Conservation (phyloP, 306 rosid genomes). For the Rubus idaeus region DNA sequence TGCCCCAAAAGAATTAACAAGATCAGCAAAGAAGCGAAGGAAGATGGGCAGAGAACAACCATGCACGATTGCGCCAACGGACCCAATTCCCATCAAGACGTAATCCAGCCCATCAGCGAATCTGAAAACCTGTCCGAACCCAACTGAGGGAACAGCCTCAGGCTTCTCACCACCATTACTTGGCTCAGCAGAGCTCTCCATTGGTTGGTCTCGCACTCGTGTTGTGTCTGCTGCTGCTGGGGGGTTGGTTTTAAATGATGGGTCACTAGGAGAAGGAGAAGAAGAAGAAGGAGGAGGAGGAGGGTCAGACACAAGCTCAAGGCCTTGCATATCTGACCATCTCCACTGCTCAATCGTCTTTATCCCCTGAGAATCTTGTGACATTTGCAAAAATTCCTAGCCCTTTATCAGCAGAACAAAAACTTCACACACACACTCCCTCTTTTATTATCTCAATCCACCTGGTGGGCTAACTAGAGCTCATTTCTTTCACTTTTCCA, state of each 20-base stretch:
- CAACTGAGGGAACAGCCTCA: slow-evolving; percentile 52
- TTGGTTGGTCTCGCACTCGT: slow-evolving; percentile 18
- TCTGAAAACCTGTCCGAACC: slow-evolving; percentile 73
- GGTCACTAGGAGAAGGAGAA: slow-evolving; percentile 12
- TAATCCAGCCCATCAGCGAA: slow-evolving; percentile 93
- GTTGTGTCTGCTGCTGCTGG: slow-evolving; percentile 5
- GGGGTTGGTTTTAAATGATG: slow-evolving; percentile 41
- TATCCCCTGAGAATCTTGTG: slow-evolving; percentile 85
- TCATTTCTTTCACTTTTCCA: slow-evolving; percentile 30
- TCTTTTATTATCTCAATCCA: slow-evolving; percentile 36
- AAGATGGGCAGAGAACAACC: slow-evolving; percentile 93
- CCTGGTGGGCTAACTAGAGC: slow-evolving; percentile 42
- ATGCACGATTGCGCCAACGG: slow-evolving; percentile 83
- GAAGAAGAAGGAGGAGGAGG: slow-evolving; percentile 20
- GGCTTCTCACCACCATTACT: slow-evolving; percentile 46
- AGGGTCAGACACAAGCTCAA: slow-evolving; percentile 60
- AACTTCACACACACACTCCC: slow-evolving; percentile 11
- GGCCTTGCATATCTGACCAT: slow-evolving; percentile 99
- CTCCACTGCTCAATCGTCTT: slow-evolving; percentile 86
- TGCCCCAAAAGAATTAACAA: slow-evolving; percentile 91
- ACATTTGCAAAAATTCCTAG: slow-evolving; percentile 67
- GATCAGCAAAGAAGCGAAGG: slow-evolving; percentile 97
- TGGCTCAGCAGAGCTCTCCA: slow-evolving; percentile 45
- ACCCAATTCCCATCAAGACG: slow-evolving; percentile 78
- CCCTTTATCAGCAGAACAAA: slow-evolving; percentile 50